phyloP scores from a whole-genome alignment of 257 asterid species.

The Mitragyna speciosa region DNA sequence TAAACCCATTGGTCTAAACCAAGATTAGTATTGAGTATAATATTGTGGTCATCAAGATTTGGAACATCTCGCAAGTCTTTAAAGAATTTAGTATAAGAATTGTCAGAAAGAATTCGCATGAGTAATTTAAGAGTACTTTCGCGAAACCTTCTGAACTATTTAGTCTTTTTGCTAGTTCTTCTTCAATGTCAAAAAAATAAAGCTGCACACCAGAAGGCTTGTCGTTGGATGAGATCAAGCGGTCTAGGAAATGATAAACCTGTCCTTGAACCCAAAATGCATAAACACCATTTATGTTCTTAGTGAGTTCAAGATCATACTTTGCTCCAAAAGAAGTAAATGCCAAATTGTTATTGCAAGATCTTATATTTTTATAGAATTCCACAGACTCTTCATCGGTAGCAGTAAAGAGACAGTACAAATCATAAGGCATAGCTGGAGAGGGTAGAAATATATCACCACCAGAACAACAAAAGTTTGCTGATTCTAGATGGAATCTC shows the following conservation, averaged over 20 bases:
- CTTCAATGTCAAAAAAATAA: not conserved
- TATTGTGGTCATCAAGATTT: not conserved
- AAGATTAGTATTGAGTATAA: not conserved
- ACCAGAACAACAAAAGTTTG: not conserved
- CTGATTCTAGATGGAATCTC: not conserved
- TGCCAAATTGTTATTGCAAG: not conserved
- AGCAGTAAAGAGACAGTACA: too few species aligned
- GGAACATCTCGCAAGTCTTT: not conserved
- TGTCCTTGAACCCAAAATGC: not conserved
- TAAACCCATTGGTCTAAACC: not conserved
- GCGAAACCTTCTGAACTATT: not conserved
- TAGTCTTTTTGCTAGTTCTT: not conserved
- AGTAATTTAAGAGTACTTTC: too few species aligned
- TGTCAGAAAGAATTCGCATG: not conserved
- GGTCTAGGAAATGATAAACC: not conserved
- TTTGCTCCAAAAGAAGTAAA: not conserved
- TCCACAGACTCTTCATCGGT: too few species aligned
- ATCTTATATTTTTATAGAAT: too few species aligned
- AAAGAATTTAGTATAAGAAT: not conserved
- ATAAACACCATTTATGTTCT: not conserved
- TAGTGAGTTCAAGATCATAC: not conserved
- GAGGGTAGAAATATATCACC: not conserved
- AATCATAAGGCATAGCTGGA: not conserved
- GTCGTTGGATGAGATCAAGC: fast-evolving
- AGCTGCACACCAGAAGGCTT: not conserved